Percentiles rank a stretch among this genome's conserved stretches.
Conservation (phyloP, 768 basidiomycete genomes). For the Trametes cubensis region DNA sequence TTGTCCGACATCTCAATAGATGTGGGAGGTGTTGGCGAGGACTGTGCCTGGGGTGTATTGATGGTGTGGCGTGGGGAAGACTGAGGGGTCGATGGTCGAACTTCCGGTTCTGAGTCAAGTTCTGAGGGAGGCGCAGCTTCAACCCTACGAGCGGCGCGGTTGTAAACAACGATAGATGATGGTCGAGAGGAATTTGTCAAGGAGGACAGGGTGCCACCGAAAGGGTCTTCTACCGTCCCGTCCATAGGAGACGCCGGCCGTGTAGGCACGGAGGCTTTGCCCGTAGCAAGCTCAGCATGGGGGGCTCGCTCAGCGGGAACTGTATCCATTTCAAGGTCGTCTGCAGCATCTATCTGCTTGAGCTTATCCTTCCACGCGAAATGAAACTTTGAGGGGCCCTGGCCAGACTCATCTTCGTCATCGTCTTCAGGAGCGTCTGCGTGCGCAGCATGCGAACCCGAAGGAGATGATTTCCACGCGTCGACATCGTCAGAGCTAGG, state of each 20-base stretch:
- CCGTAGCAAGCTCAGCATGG: neutral
- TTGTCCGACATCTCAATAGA: slow-evolving; percentile 39
- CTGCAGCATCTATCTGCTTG: slow-evolving; percentile 43
- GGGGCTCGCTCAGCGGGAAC: neutral
- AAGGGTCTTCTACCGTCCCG: slow-evolving; percentile 15
- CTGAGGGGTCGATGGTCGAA: slow-evolving; percentile 30
- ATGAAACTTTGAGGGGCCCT: slow-evolving; percentile 32
- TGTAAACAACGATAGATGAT: slow-evolving; percentile 26
- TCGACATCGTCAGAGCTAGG: slow-evolving; percentile 29
- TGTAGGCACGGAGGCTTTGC: slow-evolving; percentile 6
- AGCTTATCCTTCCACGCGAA: slow-evolving; percentile 51
- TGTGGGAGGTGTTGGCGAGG: slow-evolving; percentile 56
- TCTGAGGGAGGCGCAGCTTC: slow-evolving; percentile 14
- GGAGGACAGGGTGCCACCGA: slow-evolving; percentile 31
- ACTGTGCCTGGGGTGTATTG: slow-evolving; percentile 25
- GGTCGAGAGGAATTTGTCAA: slow-evolving; percentile 24
- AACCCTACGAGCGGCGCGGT: neutral
- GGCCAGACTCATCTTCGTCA: slow-evolving; percentile 30
- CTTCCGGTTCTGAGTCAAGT: slow-evolving; percentile 37
- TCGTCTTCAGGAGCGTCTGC: slow-evolving; percentile 12
- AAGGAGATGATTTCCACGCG: slow-evolving; percentile 27
- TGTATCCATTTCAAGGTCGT: slow-evolving; percentile 33
- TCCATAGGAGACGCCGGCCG: slow-evolving; percentile 28
- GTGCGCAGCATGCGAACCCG: slow-evolving; percentile 8
- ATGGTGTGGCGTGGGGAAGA: slow-evolving; percentile 33